Base-by-base conservation (phyloP, 1,139 yeast genomes). In the Suhomyces choctaworum region DNA sequence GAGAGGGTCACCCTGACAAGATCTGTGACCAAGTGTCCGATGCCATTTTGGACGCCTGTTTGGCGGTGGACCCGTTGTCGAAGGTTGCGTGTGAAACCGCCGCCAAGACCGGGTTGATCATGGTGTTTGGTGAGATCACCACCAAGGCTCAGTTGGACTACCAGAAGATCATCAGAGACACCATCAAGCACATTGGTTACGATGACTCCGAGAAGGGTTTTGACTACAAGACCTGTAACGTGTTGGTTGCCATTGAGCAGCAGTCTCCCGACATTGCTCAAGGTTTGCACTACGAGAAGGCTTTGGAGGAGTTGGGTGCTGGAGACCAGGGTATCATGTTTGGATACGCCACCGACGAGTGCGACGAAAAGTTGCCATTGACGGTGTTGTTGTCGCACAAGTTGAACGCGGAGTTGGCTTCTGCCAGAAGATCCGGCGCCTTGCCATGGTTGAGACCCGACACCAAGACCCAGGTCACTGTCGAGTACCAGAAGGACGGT, bases 311-410 rank as follows among this genome's bases (percentile, higher is more conserved):
- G 43, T 82, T 92, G 62, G 99, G 98, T 68, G 98, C 99, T 51
- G 99, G 99, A 82, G 99, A 92, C 76, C 99, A 92, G 75, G 97
- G 99, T 82, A 92, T 92, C 66, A 92, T 92, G 99, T 92, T 92
- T 64, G 99, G 99, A 70, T 92, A 92, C 71, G 99, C 99, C 55
- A 83, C 98, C 48, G 97, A 92, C 62, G 99, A 92, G 77, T 89
- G 98, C 57, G 95, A 90, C 63, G 97, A 92, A 76, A 83, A 87
- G 65, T 77, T 92, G 60, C 99, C 99, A 55, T 81, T 92, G 72
- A 94, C 98, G 53, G 79, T 94, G 47, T 73, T 94, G 56, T 81
- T 94, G 60, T 82, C 97, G 40, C 99, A 92, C 78, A 87, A 88
- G 74, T 82, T 92, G 65, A 94, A 94, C 76, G 87, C 86, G 66